Percentiles rank a stretch among this genome's conserved stretches.
phyloP scores from a whole-genome alignment of 2,329 filamentous ascomycete genomes.

The Curvularia eragrostidis region DNA sequence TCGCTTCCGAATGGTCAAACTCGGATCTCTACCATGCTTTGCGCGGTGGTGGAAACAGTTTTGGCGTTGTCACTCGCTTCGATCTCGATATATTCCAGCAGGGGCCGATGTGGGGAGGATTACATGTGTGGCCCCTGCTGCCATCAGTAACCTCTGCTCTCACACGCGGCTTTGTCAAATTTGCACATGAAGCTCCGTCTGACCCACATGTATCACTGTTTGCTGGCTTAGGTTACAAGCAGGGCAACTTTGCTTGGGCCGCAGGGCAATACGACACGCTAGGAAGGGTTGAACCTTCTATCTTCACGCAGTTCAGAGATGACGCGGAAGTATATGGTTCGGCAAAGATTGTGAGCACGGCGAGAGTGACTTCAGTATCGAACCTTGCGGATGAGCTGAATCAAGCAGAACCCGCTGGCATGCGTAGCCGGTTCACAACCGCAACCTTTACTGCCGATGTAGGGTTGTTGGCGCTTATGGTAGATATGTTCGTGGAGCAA shows the following conservation, averaged over 20 bases:
- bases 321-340: conserved; percentile 1
- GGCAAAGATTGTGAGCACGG: conserved; percentile 9
- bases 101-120: conserved; percentile 21
- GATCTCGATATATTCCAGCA: conserved; percentile 21
- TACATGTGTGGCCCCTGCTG: conserved; percentile 1
- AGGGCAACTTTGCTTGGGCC: conserved; percentile 7
- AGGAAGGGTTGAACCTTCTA: conserved; percentile 4
- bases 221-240: conserved; percentile 6
- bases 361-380: conserved; percentile 4
- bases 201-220: conserved; percentile 6
- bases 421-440: conserved; percentile 2
- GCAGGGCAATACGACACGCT: neutral
- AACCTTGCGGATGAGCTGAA: conserved; percentile 7
- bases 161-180: conserved; percentile 2
- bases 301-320: conserved; percentile 7
- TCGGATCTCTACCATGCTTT: conserved; percentile 48
- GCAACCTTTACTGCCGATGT: conserved; percentile 1
- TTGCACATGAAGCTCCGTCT: neutral
- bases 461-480: neutral
- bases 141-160: conserved; percentile 4
- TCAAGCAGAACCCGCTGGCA: conserved; percentile 2
- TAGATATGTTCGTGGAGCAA: neutral
- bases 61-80: conserved; percentile 37
- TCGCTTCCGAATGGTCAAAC: conserved; percentile 37
- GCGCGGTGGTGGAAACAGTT: conserved; percentile 39